Base-by-base conservation (phyloP, 257 asterid species). In the Euphrasia confusa region DNA sequence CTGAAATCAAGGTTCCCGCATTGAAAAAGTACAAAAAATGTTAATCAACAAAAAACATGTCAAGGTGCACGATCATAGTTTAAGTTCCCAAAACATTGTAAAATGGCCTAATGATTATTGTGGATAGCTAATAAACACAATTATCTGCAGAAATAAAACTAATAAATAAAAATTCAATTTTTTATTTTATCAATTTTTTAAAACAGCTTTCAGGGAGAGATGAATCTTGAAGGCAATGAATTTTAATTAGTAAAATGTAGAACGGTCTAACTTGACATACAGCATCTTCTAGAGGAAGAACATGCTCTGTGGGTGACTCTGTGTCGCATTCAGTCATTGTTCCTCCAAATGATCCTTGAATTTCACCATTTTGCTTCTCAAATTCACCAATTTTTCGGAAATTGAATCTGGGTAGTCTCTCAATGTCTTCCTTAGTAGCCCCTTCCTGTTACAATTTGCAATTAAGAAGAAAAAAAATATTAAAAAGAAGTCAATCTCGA, bases 401-500 rank as follows among this genome's bases (percentile, higher is more conserved):
- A 56, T 74, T 87, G 87, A 72, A 90, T 67, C 55, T 87, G 49
- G 97, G 92, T 32, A 90, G 79, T 32, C 84, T 80, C 50, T 87
- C 93, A 11, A 90, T 84, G 64, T 83, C 97, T 73, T 90, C 96
- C 80, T 81, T 82, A 12, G 95, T 77, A 68, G 97, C 97, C 73
- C 97, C 97, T 80, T 90, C 97, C 97, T 90, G 81, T n/a, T 55
- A 63, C 70, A 63, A 24, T 60, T 37, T 57, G 40, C 55, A 73
- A 75, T 54, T 7, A 47, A 60, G 58, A 35, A 32, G 15, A 18
- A 56, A 9, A 9, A 59, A 54, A 28, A 30, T 15, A 52, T 37
- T 24, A 33, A 2, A 35, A 58, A 28, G 33, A 60, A 15, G 42
- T 30, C 64, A 49, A 48, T 42, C 63, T 57, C 39, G 30, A 47